These are phyloP conservation scores for Termitomyces sp. DNA, from an alignment of 768 basidiomycete genomes.

Conservation along the genomic window DNA sequence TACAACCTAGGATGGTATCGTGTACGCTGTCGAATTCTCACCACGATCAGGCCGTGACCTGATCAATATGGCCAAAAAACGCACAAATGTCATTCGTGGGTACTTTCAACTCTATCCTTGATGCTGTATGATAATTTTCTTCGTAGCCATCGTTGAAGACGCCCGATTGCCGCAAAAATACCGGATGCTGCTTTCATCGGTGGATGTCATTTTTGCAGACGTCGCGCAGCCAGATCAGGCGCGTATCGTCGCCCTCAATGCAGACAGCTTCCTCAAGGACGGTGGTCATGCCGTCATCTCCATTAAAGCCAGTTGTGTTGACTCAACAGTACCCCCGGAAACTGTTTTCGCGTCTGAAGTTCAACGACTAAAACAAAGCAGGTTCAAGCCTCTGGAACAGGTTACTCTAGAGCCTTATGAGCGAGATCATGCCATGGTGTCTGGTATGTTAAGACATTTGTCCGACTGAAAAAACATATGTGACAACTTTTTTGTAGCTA, in stretches of 20 bases:
- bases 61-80: constrained; percentile 99
- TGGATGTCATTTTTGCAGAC: constrained; percentile 98
- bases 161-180: constrained; percentile 96
- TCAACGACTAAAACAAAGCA: constrained; percentile 65
- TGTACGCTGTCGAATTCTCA: constrained; percentile 99
- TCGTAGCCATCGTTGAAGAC: constrained; percentile 89
- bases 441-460: constrained; percentile 40
- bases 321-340: constrained; percentile 89
- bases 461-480: background rate
- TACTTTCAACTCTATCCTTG: constrained; percentile 10
- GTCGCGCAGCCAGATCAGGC: constrained; percentile 99
- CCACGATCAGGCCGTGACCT: constrained; percentile 94
- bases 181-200: constrained; percentile 91
- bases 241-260: constrained; percentile 90
- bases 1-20: constrained; percentile 73
- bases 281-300: constrained; percentile 91
- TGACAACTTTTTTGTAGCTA: constrained; percentile 12
- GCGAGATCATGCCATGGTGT: constrained; percentile 87
- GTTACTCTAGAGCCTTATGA: constrained; percentile 93
- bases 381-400: constrained; percentile 94
- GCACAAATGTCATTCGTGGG: constrained; percentile 97
- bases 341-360: constrained; percentile 88
- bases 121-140: background rate
- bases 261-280: constrained; percentile 94
- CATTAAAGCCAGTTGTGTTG: constrained; percentile 98